Percentiles rank a stretch among this genome's conserved stretches.
Evolutionary conservation across 2,329 filamentous ascomycete species (phyloP).

Genomic region (Trichoderma pleuroti): DNA sequence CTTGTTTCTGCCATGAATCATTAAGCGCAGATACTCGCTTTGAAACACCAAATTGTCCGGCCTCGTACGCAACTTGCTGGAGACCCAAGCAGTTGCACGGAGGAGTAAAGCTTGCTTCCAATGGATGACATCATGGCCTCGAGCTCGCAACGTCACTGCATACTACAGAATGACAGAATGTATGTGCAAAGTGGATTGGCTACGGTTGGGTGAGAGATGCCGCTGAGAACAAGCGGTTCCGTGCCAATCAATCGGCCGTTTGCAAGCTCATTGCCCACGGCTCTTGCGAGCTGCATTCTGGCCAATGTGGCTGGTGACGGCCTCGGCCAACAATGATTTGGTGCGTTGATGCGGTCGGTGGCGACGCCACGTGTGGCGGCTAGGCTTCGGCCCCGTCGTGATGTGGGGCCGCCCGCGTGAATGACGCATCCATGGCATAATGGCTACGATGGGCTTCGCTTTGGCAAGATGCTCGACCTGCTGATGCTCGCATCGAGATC

Average conservation of each 20-base stretch:
- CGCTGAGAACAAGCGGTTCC: background rate
- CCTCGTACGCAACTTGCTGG: background rate
- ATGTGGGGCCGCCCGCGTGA: background rate
- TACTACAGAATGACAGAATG: background rate
- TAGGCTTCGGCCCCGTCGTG: background rate
- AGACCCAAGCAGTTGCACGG: background rate
- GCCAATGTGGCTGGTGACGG: background rate
- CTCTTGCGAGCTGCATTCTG: background rate
- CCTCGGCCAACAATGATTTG: background rate
- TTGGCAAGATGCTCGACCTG: background rate
- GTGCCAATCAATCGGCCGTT: background rate
- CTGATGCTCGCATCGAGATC: slow-evolving; percentile 15
- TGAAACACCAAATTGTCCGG: background rate
- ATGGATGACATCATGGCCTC: slow-evolving; percentile 13
- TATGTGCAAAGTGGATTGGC: background rate
- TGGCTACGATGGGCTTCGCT: background rate
- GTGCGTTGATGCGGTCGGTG: background rate
- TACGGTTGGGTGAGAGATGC: background rate
- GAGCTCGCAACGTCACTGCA: background rate
- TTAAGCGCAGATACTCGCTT: background rate
- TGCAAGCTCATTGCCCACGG: background rate
- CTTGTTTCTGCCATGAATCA: background rate
- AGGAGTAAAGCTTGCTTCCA: background rate
- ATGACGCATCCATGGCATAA: slow-evolving; percentile 16
- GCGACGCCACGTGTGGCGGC: slow-evolving; percentile 13